Percentiles rank a stretch among this genome's conserved stretches.
Evolutionary conservation across 768 basidiomycete genomes (phyloP).

Genomic region (Holtermanniella nyarrowii): DNA sequence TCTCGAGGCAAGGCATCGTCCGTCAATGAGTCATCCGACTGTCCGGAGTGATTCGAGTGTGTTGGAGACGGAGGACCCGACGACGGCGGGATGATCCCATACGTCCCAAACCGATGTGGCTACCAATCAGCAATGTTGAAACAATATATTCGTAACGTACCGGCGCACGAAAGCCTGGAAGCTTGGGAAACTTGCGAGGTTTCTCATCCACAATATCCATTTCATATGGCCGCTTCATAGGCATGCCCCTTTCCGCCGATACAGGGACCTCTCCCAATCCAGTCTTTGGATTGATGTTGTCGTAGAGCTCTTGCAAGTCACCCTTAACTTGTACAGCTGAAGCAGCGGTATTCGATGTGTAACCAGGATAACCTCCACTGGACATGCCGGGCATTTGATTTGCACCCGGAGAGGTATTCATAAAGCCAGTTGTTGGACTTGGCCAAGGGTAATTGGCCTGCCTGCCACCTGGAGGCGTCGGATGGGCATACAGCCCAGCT

Average conservation of each 20-base stretch:
- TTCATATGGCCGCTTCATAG: not conserved
- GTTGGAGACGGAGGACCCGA: conserved; percentile 49
- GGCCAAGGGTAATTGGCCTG: not conserved
- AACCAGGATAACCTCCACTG: not conserved
- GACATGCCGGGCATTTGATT: not conserved
- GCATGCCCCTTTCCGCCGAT: conserved; percentile 1
- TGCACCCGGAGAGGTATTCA: not conserved
- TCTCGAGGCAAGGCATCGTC: conserved; percentile 77
- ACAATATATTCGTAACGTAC: conserved; percentile 42
- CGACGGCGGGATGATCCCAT: conserved; percentile 62
- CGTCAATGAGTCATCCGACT: too few relatives aligned
- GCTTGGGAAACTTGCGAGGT: conserved; percentile 58
- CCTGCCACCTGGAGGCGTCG: conserved; percentile 4
- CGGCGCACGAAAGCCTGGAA: conserved; percentile 85
- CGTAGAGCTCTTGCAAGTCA: conserved; percentile 8
- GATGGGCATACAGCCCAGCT: conserved; percentile 18
- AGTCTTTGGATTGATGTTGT: conserved; percentile 4
- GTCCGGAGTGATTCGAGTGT: conserved; percentile 15
- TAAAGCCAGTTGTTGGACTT: not conserved
- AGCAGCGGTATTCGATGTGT: not conserved
- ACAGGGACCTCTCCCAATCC: conserved; percentile 8
- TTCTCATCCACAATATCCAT: conserved; percentile 20
- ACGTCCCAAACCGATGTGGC: conserved; percentile 83
- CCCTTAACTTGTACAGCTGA: not conserved
- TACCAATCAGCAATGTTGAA: conserved; percentile 36